Conservation (phyloP, 2,329 filamentous ascomycete species). For the Thelonectria olida region DNA sequence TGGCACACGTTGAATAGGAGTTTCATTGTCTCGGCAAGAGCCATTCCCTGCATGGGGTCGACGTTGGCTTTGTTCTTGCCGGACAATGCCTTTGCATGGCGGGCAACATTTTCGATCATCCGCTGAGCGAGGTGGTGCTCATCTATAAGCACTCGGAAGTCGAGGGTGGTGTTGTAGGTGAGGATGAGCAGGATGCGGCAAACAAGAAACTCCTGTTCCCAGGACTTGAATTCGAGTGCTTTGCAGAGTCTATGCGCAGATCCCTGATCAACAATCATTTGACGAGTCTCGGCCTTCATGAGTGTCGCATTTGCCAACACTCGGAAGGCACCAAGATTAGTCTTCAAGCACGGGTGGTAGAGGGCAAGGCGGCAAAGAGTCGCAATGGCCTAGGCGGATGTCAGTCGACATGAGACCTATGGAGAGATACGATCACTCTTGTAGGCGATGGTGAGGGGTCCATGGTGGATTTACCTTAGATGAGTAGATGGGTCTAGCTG, state of each 20-base stretch:
- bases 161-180: conserved; percentile 59
- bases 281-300: conserved; percentile 58
- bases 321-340: conserved; percentile 79
- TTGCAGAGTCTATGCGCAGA: conserved; percentile 71
- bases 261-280: conserved; percentile 54
- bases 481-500: conserved; percentile 87
- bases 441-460: neutral
- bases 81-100: conserved; percentile 66
- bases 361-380: conserved; percentile 80
- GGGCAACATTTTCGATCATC: conserved; percentile 74
- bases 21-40: conserved; percentile 84
- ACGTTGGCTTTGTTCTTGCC: conserved; percentile 43
- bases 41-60: conserved; percentile 78
- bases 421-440: conserved; percentile 1
- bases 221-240: conserved; percentile 75
- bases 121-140: conserved; percentile 57
- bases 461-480: conserved; percentile 63
- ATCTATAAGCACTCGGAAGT: conserved; percentile 58
- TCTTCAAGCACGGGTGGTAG: conserved; percentile 67
- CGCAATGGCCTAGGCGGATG: conserved; percentile 70
- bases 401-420: conserved; percentile 13
- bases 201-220: conserved; percentile 86
- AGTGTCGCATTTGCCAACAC: conserved; percentile 82
- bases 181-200: conserved; percentile 56
- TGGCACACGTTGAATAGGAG: conserved; percentile 89